A percentile compares a stretch with the other conserved stretches of the same genome.
phyloP scores from a whole-genome alignment of 805 yeast species.

The Torulaspora quercuum region DNA sequence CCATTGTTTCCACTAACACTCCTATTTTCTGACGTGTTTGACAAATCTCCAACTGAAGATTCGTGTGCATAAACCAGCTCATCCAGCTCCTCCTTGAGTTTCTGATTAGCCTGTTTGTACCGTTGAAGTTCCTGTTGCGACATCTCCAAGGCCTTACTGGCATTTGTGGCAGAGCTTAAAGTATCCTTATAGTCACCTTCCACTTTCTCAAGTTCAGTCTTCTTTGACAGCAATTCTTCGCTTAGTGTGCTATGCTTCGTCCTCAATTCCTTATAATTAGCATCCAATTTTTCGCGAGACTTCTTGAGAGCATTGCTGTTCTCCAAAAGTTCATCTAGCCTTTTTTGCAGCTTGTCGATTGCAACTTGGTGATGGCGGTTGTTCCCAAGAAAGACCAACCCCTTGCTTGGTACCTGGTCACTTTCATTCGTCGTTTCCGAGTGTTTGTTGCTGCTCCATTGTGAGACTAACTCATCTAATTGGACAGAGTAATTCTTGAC shows the following conservation, averaged over 20 bases:
- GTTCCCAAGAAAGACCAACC: slow-evolving; percentile 9
- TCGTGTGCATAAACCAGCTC: slow-evolving; percentile 51
- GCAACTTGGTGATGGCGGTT: slow-evolving; percentile 29
- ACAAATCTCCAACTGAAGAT: slow-evolving; percentile 38
- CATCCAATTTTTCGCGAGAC: slow-evolving; percentile 34
- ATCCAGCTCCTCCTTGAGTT: slow-evolving; percentile 62
- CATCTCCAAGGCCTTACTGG: slow-evolving; percentile 67
- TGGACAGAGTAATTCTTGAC: slow-evolving; percentile 29
- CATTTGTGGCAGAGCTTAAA: slow-evolving; percentile 64
- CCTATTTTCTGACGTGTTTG: slow-evolving; percentile 18
- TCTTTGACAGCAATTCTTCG: slow-evolving; percentile 28
- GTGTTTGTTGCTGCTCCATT: too few species aligned
- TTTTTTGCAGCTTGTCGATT: slow-evolving; percentile 47
- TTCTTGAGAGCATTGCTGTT: slow-evolving; percentile 45
- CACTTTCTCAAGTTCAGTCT: slow-evolving; percentile 40
- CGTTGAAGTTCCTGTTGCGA: slow-evolving; percentile 69
- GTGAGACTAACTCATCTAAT: slow-evolving; percentile 29
- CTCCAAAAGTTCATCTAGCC: slow-evolving; percentile 52
- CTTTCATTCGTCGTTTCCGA: slow-evolving; percentile 5
- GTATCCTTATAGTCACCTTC: slow-evolving; percentile 73
- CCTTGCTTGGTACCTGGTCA: slow-evolving; percentile 19
- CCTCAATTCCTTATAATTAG: slow-evolving; percentile 34
- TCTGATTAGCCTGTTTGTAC: slow-evolving; percentile 53
- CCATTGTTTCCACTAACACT: slow-evolving; percentile 28
- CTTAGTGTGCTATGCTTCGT: slow-evolving; percentile 29